phyloP scores from a whole-genome alignment of 345 rosid species.

The Crucihimalaya himalaica region DNA sequence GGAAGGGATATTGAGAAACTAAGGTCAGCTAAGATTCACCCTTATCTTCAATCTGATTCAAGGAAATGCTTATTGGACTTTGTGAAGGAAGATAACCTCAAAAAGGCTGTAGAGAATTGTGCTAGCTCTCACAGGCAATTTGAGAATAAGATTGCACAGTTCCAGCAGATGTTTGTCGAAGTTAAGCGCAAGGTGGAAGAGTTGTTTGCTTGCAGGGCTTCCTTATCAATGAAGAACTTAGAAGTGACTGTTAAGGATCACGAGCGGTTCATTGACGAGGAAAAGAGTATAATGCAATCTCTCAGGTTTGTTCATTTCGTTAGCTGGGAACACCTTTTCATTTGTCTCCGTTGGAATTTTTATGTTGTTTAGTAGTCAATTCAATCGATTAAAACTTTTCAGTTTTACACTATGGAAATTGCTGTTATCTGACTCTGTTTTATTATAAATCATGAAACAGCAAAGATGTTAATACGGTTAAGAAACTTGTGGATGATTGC shows the following conservation, averaged over 20 bases:
- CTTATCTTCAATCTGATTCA: slow-evolving; percentile 57
- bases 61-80: slow-evolving; percentile 74
- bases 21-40: slow-evolving; percentile 79
- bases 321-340: slow-evolving; percentile 12
- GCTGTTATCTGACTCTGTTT: slow-evolving; percentile 32
- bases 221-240: slow-evolving; percentile 54
- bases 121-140: slow-evolving; percentile 78
- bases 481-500: slow-evolving; percentile 94
- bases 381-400: neutral
- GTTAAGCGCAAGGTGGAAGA: slow-evolving; percentile 76
- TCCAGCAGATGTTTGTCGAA: slow-evolving; percentile 78
- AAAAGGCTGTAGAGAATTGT: slow-evolving; percentile 69
- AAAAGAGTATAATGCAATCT: slow-evolving; percentile 92
- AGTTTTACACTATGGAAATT: neutral
- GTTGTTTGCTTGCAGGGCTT: slow-evolving; percentile 57
- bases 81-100: slow-evolving; percentile 81
- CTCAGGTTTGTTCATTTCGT: slow-evolving; percentile 64
- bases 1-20: slow-evolving; percentile 78
- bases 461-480: slow-evolving; percentile 92
- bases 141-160: slow-evolving; percentile 83
- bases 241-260: slow-evolving; percentile 70
- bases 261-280: slow-evolving; percentile 64
- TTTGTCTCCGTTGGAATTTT: neutral
- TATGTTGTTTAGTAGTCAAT: neutral
- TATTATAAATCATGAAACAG: slow-evolving; percentile 53